A percentile compares a stretch with the other conserved stretches of the same genome.
These are phyloP conservation scores for Rhexocercosporidium sp. DNA, from an alignment of 2,329 filamentous ascomycete species.

Conservation along the genomic window DNA sequence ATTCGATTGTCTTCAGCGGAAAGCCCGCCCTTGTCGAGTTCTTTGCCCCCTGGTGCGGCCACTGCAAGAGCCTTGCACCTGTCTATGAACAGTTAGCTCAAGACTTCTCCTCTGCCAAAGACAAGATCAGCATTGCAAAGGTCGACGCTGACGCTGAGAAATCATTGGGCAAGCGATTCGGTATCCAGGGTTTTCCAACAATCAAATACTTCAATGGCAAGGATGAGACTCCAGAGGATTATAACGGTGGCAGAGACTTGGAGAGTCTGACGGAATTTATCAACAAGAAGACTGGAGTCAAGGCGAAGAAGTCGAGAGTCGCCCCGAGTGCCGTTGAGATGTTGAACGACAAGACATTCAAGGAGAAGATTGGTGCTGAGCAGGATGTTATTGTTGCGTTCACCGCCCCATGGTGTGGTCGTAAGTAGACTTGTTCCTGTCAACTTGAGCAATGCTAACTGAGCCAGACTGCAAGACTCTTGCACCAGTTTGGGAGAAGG, in stretches of 20 bases:
- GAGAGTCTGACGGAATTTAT: conserved; percentile 85
- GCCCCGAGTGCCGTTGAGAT: conserved; percentile 77
- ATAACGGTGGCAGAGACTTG: conserved; percentile 84
- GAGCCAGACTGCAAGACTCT: conserved; percentile 90
- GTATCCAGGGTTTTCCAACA: conserved; percentile 93
- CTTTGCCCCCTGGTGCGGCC: conserved; percentile 98
- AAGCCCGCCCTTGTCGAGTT: conserved; percentile 98
- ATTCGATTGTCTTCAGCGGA: conserved; percentile 85
- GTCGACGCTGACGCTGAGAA: conserved; percentile 94
- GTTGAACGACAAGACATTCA: conserved; percentile 81
- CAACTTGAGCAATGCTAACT: conserved; percentile 24
- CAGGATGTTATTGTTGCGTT: conserved; percentile 95
- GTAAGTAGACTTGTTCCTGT: conserved; percentile 56
- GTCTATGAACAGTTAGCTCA: conserved; percentile 89
- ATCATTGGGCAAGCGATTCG: conserved; percentile 82
- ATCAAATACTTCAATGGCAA: conserved; percentile 98
- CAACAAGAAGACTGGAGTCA: conserved; percentile 83
- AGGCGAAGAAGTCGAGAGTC: conserved; percentile 75
- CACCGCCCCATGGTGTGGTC: conserved; percentile 97
- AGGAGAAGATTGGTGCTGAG: conserved; percentile 77
- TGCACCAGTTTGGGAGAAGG: conserved; percentile 86
- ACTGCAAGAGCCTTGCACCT: conserved; percentile 97
- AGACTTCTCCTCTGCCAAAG: conserved; percentile 72
- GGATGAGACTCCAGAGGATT: conserved; percentile 83
- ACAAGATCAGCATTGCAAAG: conserved; percentile 86